Conservation (phyloP, 495 filamentous ascomycete genomes). For the Extremus antarcticus region DNA sequence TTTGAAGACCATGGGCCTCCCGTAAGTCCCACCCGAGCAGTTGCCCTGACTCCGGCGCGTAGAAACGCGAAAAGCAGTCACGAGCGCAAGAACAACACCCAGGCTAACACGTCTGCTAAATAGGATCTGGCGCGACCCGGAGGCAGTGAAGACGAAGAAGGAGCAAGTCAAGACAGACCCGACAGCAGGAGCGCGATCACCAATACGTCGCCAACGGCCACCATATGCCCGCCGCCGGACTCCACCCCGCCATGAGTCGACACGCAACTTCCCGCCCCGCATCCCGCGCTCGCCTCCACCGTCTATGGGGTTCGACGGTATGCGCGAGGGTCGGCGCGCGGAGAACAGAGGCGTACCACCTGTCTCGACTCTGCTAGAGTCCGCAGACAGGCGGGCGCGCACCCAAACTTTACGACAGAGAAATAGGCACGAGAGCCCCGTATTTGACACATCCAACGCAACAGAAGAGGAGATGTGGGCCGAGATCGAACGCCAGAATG, state of each 20-base stretch:
- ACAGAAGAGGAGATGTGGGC: background rate
- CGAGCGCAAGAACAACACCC: background rate
- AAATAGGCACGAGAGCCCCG: background rate
- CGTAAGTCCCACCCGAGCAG: constrained; percentile 44
- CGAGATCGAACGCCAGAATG: background rate
- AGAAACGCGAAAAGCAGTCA: background rate
- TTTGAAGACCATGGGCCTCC: constrained; percentile 60
- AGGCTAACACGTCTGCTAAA: constrained; percentile 18
- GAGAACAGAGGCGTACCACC: constrained; percentile 13
- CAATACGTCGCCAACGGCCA: constrained; percentile 43
- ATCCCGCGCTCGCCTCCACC: background rate
- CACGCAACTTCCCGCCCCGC: background rate
- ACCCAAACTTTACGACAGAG: background rate
- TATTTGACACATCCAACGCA: background rate
- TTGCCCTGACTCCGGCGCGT: background rate
- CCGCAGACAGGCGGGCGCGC: background rate
- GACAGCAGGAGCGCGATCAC: constrained; percentile 54
- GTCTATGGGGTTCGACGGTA: constrained; percentile 14
- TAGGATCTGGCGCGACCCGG: constrained; percentile 50
- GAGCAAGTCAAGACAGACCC: constrained; percentile 44
- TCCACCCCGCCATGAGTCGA: constrained; percentile 8
- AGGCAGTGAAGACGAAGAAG: constrained; percentile 38
- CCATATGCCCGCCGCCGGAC: constrained; percentile 10
- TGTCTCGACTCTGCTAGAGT: constrained; percentile 16
- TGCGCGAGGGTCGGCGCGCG: constrained; percentile 11